Evolutionary conservation across 805 yeast species (phyloP).

Genomic region (Torulaspora microellipsoides): DNA sequence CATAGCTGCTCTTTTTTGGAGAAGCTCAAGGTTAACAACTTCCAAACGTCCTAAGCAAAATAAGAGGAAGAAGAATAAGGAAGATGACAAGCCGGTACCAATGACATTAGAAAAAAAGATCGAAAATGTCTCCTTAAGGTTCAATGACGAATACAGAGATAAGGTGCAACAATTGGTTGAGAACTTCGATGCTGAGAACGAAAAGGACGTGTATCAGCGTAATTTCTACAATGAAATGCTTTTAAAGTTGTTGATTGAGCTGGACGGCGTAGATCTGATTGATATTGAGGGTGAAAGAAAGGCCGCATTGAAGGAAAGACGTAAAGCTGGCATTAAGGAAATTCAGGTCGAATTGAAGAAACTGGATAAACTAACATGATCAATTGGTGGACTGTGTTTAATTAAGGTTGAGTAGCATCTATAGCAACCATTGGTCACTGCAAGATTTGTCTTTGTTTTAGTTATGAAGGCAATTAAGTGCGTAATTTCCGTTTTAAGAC

Average conservation of each 20-base stretch:
- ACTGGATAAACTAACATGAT: slow-evolving; percentile 40
- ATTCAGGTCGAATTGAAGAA: slow-evolving; percentile 57
- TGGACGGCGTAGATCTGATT: slow-evolving; percentile 56
- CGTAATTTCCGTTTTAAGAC: slow-evolving; percentile 5
- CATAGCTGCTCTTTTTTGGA: slow-evolving; percentile 17
- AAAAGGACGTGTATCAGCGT: slow-evolving; percentile 41
- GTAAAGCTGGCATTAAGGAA: slow-evolving; percentile 55
- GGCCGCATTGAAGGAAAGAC: slow-evolving; percentile 47
- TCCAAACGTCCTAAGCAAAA: neutral
- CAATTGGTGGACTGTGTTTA: neutral
- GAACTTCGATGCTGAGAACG: slow-evolving; percentile 22
- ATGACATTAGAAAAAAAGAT: slow-evolving; percentile 26
- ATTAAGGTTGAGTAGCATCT: no score
- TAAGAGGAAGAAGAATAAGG: slow-evolving; percentile 9
- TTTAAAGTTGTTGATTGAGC: slow-evolving; percentile 57
- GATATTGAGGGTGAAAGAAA: slow-evolving; percentile 39
- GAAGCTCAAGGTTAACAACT: slow-evolving; percentile 7
- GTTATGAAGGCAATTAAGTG: no score
- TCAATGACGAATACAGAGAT: slow-evolving; percentile 24
- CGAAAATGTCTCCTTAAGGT: slow-evolving; percentile 24
- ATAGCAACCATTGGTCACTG: no score
- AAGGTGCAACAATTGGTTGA: slow-evolving; percentile 21
- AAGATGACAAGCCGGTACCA: slow-evolving; percentile 17
- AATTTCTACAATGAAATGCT: slow-evolving; percentile 63
- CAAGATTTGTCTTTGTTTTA: no score